Evolutionary conservation across 164 flowering plant genomes (phyloP).

Genomic region (Liquidambar formosana): DNA sequence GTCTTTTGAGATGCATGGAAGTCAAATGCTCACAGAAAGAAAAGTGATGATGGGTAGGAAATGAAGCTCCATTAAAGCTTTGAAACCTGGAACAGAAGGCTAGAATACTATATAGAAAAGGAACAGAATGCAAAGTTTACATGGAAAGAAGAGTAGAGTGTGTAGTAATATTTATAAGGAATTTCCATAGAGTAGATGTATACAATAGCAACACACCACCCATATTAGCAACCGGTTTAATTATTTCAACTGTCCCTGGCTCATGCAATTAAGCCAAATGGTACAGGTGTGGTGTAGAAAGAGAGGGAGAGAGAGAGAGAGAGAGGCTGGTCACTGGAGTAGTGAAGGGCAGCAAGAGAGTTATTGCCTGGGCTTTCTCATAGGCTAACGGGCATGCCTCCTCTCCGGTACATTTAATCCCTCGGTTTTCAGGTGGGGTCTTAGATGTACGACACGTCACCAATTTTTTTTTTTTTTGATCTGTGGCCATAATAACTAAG

Average conservation of each 20-base stretch:
- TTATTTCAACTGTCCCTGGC: conserved; percentile 31
- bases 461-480: too few relatives aligned
- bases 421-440: too few relatives aligned
- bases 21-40: conserved; percentile 22
- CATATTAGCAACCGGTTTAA: conserved; percentile 2
- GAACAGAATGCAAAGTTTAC: neutral
- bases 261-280: neutral
- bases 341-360: too few relatives aligned
- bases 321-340: too few relatives aligned
- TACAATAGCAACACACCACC: conserved; percentile 8
- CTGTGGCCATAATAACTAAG: too few relatives aligned
- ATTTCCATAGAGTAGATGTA: neutral
- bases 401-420: too few relatives aligned
- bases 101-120: neutral
- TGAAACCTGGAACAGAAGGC: conserved; percentile 4
- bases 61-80: conserved; percentile 21
- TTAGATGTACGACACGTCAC: too few relatives aligned
- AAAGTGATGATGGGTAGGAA: conserved; percentile 15
- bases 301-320: neutral
- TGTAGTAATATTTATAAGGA: conserved; percentile 16
- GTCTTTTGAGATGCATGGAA: neutral
- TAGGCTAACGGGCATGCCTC: too few relatives aligned
- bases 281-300: neutral
- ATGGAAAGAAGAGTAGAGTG: conserved; percentile 2
- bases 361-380: too few relatives aligned